Base-by-base conservation (phyloP, 495 filamentous ascomycete genomes). In the Talaromyces thailandensis region DNA sequence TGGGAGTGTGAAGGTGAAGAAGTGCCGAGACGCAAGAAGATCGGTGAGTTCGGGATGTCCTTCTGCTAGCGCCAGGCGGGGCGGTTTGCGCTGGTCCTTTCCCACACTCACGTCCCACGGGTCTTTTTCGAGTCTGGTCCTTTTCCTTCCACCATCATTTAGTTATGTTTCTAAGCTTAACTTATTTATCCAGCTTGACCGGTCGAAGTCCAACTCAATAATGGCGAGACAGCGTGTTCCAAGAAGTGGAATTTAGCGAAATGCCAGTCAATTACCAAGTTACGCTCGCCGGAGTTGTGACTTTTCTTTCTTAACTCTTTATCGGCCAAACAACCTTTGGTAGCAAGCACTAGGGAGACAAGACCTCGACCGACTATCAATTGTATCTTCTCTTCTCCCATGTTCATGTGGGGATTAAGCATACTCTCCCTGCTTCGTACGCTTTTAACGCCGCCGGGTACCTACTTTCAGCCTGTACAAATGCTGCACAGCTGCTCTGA, bases 1-100 rank as follows among this genome's bases (percentile, higher is more conserved):
- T 64, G 67, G 69, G 71, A 68, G 70, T 66, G 70, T 70, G 70
- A 63, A 64, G 64, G 37, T 65, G 62, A 63, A 62, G 56, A 53
- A 57, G 55, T 57, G 55, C 55, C 55, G 55, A 57, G 55, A 57
- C 50, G 45, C 16, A 24, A 24, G 45, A 21, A 6, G 45, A 50
- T 50, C 52, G 55, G 55, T 57, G 55, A 31, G 29, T 57, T 57
- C 55, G 55, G 55, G 55, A 57, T 35, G 55, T 23, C 26, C 23
- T 28, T 25, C 51, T 25, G 7, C 48, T 53, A 28, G 40, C 40
- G 40, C 43, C 14, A 48, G 51, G 51, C 51, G 51, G 51, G 51
- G 51, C 51, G 43, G 16, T 28, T 55, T 55, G 23, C 51, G 50
- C 25, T 53, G 50, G 50, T 23, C 50, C 50, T 53, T 25, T 23